phyloP scores from a whole-genome alignment of 2,329 filamentous ascomycete genomes.

The Penicillium expansum region DNA sequence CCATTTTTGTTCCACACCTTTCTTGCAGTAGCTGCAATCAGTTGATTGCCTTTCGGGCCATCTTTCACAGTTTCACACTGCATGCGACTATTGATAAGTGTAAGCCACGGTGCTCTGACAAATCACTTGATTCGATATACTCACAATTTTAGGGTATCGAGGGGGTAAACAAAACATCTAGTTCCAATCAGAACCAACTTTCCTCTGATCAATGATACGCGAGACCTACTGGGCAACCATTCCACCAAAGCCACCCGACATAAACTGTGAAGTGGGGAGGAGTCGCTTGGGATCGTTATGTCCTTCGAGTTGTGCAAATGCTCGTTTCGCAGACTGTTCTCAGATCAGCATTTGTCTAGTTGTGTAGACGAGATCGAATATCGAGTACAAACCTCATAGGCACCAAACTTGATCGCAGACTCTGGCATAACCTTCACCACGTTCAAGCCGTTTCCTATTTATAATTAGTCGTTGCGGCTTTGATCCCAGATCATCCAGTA shows the following conservation, averaged over 20 bases:
- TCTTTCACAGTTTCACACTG: slow-evolving; percentile 92
- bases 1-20: slow-evolving; percentile 83
- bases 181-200: slow-evolving; percentile 22
- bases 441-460: slow-evolving; percentile 85
- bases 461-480: slow-evolving; percentile 19
- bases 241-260: slow-evolving; percentile 84
- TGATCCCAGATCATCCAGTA: neutral
- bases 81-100: slow-evolving; percentile 60
- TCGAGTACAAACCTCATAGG: slow-evolving; percentile 68
- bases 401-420: slow-evolving; percentile 96
- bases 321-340: slow-evolving; percentile 73
- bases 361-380: neutral
- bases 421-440: slow-evolving; percentile 98
- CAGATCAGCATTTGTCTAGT: slow-evolving; percentile 14
- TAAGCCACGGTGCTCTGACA: slow-evolving; percentile 6
- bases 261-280: slow-evolving; percentile 80
- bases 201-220: neutral
- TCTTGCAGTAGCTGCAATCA: slow-evolving; percentile 76
- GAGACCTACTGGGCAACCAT: slow-evolving; percentile 80
- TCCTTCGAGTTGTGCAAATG: slow-evolving; percentile 81
- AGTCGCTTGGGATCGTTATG: slow-evolving; percentile 78
- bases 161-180: slow-evolving; percentile 87
- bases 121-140: slow-evolving; percentile 20
- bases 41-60: slow-evolving; percentile 75
- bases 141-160: slow-evolving; percentile 67